Base-by-base conservation (phyloP, 2,329 filamentous ascomycete genomes). In the Sporothrix brunneoviolacea region DNA sequence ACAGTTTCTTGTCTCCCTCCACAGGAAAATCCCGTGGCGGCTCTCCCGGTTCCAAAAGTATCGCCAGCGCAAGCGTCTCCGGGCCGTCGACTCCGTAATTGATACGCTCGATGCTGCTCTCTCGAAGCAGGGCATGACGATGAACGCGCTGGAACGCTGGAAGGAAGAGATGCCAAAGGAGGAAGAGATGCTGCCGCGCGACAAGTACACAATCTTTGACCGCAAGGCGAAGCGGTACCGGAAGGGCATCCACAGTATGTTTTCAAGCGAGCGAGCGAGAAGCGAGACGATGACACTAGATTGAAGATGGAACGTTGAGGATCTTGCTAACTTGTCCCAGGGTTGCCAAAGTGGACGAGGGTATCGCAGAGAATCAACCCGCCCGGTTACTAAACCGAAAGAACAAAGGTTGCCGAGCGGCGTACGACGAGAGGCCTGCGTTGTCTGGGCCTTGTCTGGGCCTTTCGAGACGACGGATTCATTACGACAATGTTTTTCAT, bases 151-250 rank as follows among this genome's bases (percentile, higher is more conserved):
- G 53, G 86, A 95, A 68, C 74, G 84, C 64, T 98, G 93, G 93
- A 95, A 93, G 75, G 77, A 78, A 33, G 89, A 95, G 70, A 98
- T 98, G 93, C 93, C 93, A 19, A 86, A 82, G 22, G 93, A 98
- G 76, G 79, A 82, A 63, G 90, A 97, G 76, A 98, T 98, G 93
- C 67, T 95, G 67, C 86, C 93, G 41, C 86, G 82, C 70, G 93
- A 98, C 73, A 98, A 98, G 73, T 98, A 98, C 73, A 95, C 89
- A 24, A 86, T 98, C 63, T 98, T 97, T 70, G 91, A 95, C 70
- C 84, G 91, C 61, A 96, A 97, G 70, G 90, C 87, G 67, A 95
- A 91, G 82, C 84, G 81, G 61, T 98, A 97, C 69, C 79, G 93
- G 66, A 98, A 98, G 81, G 88, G 90, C 50, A 91, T 98, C 68